Base-by-base conservation (phyloP, 805 yeast species). In the Yamadazyma phyllophila region DNA sequence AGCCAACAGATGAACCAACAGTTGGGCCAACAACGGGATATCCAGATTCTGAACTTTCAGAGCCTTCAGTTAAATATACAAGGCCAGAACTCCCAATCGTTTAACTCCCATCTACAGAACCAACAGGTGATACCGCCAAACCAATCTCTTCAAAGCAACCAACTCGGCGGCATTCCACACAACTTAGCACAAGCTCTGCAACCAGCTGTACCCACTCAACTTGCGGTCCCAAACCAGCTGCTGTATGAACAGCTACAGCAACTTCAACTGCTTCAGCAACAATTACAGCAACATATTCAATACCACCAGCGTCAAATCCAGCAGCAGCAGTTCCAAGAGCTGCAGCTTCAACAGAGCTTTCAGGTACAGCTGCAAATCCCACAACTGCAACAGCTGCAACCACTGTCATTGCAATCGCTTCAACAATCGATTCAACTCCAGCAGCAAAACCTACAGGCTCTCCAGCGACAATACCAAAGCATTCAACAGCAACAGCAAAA, bases 181-280 rank as follows among this genome's bases (percentile, higher is more conserved):
- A 20, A 20, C 6, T 4, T 20, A 20, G 24, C 24, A 6, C 24
- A 20, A 6, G 24, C 24, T 6, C 24, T 20, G 24, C 24, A 20
- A 20, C 24, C 3, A 20, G 24, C 24, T 20, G 24, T 3, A 20
- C 24, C 24, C 6, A 3, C 24, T 20, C 24, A 20, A 20, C 24
- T 20, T 20, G 24, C 24, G 24, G 24, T 20, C 6, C 24, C 24
- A 20, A 20, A 20, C 24, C 24, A 20, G 17, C 36, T 32, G 36
- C 36, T 32, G 36, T 32, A 32, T 14, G 36, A 32, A 32, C 36
- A 32, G 17, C 36, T 32, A 8, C 36, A 32, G 17, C 36, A 32
- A 32, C 36, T 32, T 14, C 36, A 32, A 14, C 36, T 7, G 36
- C 36, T 32, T 9, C 36, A 32, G 16, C 36, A 32, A 15, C 36